Percentiles rank a stretch among this genome's conserved stretches.
These are phyloP conservation scores for Yamadazyma sp. DNA, from an alignment of 1,139 yeast species.

Conservation along the genomic window DNA sequence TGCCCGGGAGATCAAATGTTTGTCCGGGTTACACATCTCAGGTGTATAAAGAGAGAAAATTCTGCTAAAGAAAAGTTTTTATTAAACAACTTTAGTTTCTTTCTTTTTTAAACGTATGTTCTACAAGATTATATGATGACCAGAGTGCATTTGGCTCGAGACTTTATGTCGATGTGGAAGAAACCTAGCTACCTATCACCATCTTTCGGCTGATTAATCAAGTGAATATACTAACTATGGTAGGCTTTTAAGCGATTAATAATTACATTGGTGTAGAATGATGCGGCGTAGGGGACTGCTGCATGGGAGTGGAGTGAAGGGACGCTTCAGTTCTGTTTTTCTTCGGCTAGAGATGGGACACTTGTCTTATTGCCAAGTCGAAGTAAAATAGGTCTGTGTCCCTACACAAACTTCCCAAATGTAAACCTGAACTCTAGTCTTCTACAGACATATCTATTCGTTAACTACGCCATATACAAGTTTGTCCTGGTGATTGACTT, in stretches of 20 bases:
- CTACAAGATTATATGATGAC: slow-evolving; percentile 55
- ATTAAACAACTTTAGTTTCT: slow-evolving; percentile 1
- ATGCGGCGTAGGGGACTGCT: too few species aligned
- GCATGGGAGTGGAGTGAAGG: too few species aligned
- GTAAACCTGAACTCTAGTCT: too few species aligned
- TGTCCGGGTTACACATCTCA: slow-evolving; percentile 3
- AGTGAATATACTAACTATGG: slow-evolving; percentile 3
- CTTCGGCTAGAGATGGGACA: too few species aligned
- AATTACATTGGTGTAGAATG: too few species aligned
- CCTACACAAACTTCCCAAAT: too few species aligned
- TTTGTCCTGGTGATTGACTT: too few species aligned
- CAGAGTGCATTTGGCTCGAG: slow-evolving; percentile 98
- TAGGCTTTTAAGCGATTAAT: neutral
- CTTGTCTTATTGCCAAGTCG: too few species aligned
- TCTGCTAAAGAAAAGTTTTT: slow-evolving; percentile 8
- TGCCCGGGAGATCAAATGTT: neutral
- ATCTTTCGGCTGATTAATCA: slow-evolving; percentile 19
- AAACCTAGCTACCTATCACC: slow-evolving; percentile 77
- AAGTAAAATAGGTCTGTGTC: too few species aligned
- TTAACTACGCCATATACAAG: too few species aligned
- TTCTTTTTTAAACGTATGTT: slow-evolving; percentile 11
- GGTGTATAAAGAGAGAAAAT: slow-evolving; percentile 9
- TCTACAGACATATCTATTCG: too few species aligned
- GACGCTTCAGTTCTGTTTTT: too few species aligned
- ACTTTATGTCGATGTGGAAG: slow-evolving; percentile 88